A percentile compares a stretch with the other conserved stretches of the same genome.
Conservation (phyloP, 2,329 filamentous ascomycete genomes). For the Fusarium euwallaceae region DNA sequence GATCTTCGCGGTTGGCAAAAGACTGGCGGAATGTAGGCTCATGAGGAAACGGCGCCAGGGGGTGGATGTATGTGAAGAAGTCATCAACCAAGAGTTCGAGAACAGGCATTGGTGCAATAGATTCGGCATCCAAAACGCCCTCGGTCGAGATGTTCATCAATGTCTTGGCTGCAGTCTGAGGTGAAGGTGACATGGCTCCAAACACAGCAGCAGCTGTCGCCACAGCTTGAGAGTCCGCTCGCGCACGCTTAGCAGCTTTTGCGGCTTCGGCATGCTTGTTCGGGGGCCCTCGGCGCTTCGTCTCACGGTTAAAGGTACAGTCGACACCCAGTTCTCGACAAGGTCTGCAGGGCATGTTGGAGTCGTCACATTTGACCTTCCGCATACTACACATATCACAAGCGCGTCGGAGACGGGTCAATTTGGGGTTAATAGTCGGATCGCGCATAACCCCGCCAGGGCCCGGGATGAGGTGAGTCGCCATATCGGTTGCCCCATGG, state of each 20-base stretch:
- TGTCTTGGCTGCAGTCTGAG: constrained; percentile 63
- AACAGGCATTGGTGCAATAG: constrained; percentile 77
- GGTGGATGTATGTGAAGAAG: constrained; percentile 87
- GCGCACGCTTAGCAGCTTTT: constrained; percentile 64
- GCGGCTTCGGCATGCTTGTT: constrained; percentile 71
- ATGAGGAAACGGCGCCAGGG: constrained; percentile 82
- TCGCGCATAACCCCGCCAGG: constrained; percentile 51
- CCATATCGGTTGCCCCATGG: constrained; percentile 37
- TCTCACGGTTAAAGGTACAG: constrained; percentile 69
- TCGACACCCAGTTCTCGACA: constrained; percentile 69
- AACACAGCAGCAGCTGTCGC: constrained; percentile 32
- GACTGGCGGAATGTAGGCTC: constrained; percentile 81
- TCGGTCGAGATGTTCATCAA: constrained; percentile 60
- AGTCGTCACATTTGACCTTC: constrained; percentile 73
- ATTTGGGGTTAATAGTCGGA: constrained; percentile 62
- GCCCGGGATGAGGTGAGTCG: constrained; percentile 42
- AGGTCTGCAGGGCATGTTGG: constrained; percentile 67
- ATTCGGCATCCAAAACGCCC: constrained; percentile 71
- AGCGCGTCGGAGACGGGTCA: constrained; percentile 68
- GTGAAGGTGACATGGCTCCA: constrained; percentile 54
- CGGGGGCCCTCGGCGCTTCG: constrained; percentile 70
- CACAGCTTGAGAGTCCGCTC: constrained; percentile 51
- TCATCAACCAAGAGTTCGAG: constrained; percentile 80
- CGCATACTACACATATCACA: constrained; percentile 74
- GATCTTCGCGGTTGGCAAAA: constrained; percentile 76